Percentiles rank a stretch among this genome's conserved stretches.
Evolutionary conservation across 2,329 filamentous ascomycete species (phyloP).

Genomic region (Exophiala calicioides): DNA sequence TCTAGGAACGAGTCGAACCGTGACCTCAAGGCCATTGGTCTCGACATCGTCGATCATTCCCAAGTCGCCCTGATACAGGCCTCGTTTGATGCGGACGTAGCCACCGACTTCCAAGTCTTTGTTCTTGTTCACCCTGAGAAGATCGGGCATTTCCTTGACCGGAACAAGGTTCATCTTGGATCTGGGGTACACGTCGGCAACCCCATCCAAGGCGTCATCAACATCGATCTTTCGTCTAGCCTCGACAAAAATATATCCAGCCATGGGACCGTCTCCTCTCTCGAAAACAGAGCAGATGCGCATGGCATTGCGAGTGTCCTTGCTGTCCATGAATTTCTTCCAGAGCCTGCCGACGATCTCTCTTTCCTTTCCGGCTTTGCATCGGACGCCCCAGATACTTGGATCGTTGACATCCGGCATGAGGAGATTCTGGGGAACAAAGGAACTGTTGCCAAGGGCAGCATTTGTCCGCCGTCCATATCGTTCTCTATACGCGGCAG

Average conservation of each 20-base stretch:
- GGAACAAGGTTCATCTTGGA: conserved; percentile 85
- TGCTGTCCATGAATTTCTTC: conserved; percentile 81
- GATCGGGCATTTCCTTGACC: conserved; percentile 95
- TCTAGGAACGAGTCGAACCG: conserved; percentile 83
- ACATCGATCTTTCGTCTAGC: conserved; percentile 86
- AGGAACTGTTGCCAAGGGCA: conserved; percentile 66
- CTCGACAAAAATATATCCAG: conserved; percentile 93
- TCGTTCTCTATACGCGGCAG: conserved; percentile 79
- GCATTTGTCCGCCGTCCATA: conserved; percentile 77
- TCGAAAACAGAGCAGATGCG: conserved; percentile 91
- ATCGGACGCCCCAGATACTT: conserved; percentile 90
- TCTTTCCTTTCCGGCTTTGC: conserved; percentile 91
- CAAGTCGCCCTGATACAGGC: conserved; percentile 83
- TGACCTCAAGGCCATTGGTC: conserved; percentile 85
- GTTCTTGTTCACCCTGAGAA: conserved; percentile 86
- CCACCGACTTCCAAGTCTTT: conserved; percentile 81
- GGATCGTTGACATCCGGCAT: conserved; percentile 94
- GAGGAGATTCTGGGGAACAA: conserved; percentile 81
- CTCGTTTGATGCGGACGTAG: conserved; percentile 83
- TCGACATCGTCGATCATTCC: conserved; percentile 91
- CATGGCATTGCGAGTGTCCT: conserved; percentile 75
- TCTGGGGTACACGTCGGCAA: conserved; percentile 87
- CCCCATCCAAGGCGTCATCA: conserved; percentile 74
- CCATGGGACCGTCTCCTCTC: conserved; percentile 76
- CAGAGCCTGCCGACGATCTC: conserved; percentile 87